A percentile compares a stretch with the other conserved stretches of the same genome.
Conservation (phyloP, 177 flowering plant species). For the Telopea speciosissima region DNA sequence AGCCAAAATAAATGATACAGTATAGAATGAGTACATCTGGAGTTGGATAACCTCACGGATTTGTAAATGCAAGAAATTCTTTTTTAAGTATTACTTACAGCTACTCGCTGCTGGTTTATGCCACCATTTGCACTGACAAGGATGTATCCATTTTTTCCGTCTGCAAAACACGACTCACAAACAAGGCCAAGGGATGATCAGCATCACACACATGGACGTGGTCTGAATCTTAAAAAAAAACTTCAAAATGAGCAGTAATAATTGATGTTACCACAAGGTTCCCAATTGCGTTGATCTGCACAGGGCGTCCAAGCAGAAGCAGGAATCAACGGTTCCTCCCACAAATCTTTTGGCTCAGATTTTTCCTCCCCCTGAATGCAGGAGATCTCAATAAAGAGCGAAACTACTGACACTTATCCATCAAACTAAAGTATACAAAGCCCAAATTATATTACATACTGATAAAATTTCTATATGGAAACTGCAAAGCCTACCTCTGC, state of each 20-base stretch:
- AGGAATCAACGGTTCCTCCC: conserved; percentile 68
- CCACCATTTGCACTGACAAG: conserved; percentile 99
- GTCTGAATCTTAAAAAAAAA: neutral
- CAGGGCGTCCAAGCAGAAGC: conserved; percentile 89
- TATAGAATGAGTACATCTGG: conserved; percentile 6
- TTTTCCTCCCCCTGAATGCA: conserved; percentile 54
- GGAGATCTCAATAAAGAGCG: neutral
- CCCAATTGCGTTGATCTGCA: conserved; percentile 68
- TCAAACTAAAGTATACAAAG: neutral
- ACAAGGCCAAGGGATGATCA: conserved; percentile 1
- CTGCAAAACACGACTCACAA: conserved; percentile 26
- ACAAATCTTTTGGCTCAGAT: conserved; percentile 86
- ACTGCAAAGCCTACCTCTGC: conserved; percentile 62
- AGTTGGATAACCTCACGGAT: neutral
- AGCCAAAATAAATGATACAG: neutral
- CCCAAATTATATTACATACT: neutral
- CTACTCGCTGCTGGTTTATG: conserved; percentile 96
- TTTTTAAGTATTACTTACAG: conserved; percentile 51
- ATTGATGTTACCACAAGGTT: conserved; percentile 52
- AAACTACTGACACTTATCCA: neutral
- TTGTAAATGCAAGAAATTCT: neutral
- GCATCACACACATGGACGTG: neutral
- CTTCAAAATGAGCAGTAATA: neutral
- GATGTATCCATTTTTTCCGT: conserved; percentile 77
- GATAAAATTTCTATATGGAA: neutral